Evolutionary conservation across 1,139 yeast species (phyloP).

Genomic region (Diutina catenulata): DNA sequence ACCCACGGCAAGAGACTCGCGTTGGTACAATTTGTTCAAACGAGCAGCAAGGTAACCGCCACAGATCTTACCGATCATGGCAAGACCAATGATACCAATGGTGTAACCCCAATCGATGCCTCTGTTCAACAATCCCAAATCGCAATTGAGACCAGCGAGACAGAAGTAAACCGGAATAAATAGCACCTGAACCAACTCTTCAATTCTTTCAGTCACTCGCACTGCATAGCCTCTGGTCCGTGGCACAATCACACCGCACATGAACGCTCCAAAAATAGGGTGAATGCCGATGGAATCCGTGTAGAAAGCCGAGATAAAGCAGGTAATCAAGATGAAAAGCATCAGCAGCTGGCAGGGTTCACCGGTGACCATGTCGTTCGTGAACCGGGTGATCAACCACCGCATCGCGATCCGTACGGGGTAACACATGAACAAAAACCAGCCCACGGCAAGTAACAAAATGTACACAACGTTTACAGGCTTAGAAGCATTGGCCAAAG

Average conservation of each 20-base stretch:
- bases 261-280: slow-evolving; percentile 73
- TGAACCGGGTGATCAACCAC: slow-evolving; percentile 28
- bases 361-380: slow-evolving; percentile 42
- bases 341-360: slow-evolving; percentile 55
- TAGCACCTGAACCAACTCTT: slow-evolving; percentile 59
- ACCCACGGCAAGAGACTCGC: slow-evolving; percentile 67
- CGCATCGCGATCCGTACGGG: slow-evolving; percentile 42
- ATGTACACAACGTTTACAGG: slow-evolving; percentile 62
- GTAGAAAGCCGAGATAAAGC: slow-evolving; percentile 58
- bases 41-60: slow-evolving; percentile 62
- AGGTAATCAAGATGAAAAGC: slow-evolving; percentile 40
- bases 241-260: slow-evolving; percentile 69
- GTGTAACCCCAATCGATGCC: slow-evolving; percentile 74
- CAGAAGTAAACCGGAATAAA: slow-evolving; percentile 72
- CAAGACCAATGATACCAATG: slow-evolving; percentile 51
- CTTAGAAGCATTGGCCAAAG: slow-evolving; percentile 60
- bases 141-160: slow-evolving; percentile 60
- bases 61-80: slow-evolving; percentile 50
- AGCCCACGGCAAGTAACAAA: slow-evolving; percentile 49
- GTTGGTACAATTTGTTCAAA: slow-evolving; percentile 49
- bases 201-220: slow-evolving; percentile 59
- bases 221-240: slow-evolving; percentile 65
- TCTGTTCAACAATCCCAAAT: slow-evolving; percentile 46
- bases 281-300: slow-evolving; percentile 77
- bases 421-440: slow-evolving; percentile 48